These are phyloP conservation scores for Metrosideros polymorpha DNA, from an alignment of 441 rosid species.

Conservation along the genomic window DNA sequence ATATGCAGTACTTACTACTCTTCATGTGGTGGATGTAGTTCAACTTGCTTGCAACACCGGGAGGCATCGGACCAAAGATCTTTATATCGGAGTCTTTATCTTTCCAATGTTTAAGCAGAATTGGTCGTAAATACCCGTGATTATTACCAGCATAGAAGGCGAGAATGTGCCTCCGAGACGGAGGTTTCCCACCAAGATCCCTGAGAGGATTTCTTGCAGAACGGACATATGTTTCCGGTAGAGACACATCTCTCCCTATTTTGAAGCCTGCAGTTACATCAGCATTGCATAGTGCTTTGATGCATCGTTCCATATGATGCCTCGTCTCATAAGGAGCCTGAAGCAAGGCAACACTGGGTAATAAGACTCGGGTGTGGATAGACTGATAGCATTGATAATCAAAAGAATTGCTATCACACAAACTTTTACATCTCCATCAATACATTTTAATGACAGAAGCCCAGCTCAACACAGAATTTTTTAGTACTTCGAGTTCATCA, in stretches of 20 bases:
- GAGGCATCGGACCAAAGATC: constrained; percentile 79
- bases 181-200: constrained; percentile 82
- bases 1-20: constrained; percentile 82
- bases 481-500: background rate
- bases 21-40: constrained; percentile 81
- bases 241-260: constrained; percentile 85
- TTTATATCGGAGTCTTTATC: constrained; percentile 71
- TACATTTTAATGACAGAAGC: background rate
- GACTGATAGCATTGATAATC: background rate
- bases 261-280: constrained; percentile 77
- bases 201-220: constrained; percentile 81
- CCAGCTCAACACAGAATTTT: background rate
- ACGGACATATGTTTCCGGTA: constrained; percentile 90
- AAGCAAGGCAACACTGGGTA: background rate
- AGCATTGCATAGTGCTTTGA: constrained; percentile 92
- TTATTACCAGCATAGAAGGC: constrained; percentile 84
- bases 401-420: background rate
- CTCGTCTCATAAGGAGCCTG: constrained; percentile 95
- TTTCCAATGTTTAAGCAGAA: constrained; percentile 70
- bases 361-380: background rate
- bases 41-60: constrained; percentile 88
- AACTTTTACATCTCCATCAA: background rate
- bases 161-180: constrained; percentile 48
- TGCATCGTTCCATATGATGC: constrained; percentile 93
- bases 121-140: constrained; percentile 76